Evolutionary conservation across 179 eudicot species (phyloP).

Genomic region (Silene noctiflora): DNA sequence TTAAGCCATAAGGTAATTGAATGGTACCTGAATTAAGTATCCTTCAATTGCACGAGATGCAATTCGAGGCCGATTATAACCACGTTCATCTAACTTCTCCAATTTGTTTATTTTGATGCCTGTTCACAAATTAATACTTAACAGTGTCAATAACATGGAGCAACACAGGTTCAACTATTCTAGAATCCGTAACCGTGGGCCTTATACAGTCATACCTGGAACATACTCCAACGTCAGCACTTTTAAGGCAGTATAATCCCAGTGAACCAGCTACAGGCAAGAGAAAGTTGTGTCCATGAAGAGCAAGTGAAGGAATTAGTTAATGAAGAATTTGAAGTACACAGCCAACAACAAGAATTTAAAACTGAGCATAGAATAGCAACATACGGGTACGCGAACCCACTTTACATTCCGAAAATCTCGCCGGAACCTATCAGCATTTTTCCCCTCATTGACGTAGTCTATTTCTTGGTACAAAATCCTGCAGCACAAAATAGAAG

Average conservation of each 20-base stretch:
- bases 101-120: slow-evolving; percentile 78
- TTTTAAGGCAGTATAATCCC: slow-evolving; percentile 92
- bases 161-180: background rate
- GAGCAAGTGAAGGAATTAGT: background rate
- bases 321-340: background rate
- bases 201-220: slow-evolving; percentile 72
- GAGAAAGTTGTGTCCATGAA: slow-evolving; percentile 5
- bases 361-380: slow-evolving; percentile 22
- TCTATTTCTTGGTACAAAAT: slow-evolving; percentile 96
- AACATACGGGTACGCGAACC: slow-evolving; percentile 99
- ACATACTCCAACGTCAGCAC: slow-evolving; percentile 94
- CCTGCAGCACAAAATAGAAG: slow-evolving; percentile 42
- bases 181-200: slow-evolving; percentile 13
- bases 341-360: slow-evolving; percentile 2
- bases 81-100: slow-evolving; percentile 68
- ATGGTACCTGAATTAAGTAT: slow-evolving; percentile 82
- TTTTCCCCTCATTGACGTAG: slow-evolving; percentile 96
- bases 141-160: background rate
- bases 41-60: slow-evolving; percentile 94
- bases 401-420: slow-evolving; percentile 96
- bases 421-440: slow-evolving; percentile 94
- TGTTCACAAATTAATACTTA: slow-evolving; percentile 25
- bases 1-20: slow-evolving; percentile 3
- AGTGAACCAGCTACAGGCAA: slow-evolving; percentile 53
- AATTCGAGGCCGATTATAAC: slow-evolving; percentile 68